phyloP scores from a whole-genome alignment of 1,139 yeast genomes.

The Tardiomyces blankii region DNA sequence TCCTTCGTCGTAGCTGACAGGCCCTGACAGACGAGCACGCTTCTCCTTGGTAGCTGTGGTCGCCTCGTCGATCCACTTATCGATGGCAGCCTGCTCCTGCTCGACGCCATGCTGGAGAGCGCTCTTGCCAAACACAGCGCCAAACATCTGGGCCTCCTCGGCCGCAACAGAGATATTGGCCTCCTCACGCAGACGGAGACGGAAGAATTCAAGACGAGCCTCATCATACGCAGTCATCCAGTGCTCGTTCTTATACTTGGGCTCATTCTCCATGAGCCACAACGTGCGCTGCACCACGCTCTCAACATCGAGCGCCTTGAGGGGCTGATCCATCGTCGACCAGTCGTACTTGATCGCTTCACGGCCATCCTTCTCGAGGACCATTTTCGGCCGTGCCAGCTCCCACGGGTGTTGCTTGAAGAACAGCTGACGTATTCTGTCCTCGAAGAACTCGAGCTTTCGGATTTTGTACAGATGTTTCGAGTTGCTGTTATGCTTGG shows the following conservation, averaged over 20 bases:
- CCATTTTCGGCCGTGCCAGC: conserved; percentile 78
- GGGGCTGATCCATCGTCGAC: conserved; percentile 62
- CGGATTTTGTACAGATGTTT: conserved; percentile 43
- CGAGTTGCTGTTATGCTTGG: conserved; percentile 15
- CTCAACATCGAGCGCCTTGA: conserved; percentile 80
- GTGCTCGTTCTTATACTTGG: conserved; percentile 19
- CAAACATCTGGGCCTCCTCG: conserved; percentile 82
- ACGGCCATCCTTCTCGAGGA: conserved; percentile 63
- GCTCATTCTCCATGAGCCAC: conserved; percentile 43
- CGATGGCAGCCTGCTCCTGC: conserved; percentile 60
- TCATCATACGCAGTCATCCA: conserved; percentile 66
- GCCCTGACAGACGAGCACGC: neutral
- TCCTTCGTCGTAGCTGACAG: neutral
- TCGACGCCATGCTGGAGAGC: conserved; percentile 56
- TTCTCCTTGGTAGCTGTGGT: conserved; percentile 21
- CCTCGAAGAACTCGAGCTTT: conserved; percentile 65
- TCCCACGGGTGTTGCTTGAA: conserved; percentile 98
- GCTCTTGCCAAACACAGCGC: conserved; percentile 58
- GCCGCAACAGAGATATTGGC: conserved; percentile 59
- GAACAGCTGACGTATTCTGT: conserved; percentile 67
- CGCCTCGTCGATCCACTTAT: conserved; percentile 66
- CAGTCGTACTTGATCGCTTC: conserved; percentile 53
- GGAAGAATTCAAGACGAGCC: conserved; percentile 81
- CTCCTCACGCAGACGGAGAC: conserved; percentile 76
- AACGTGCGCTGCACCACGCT: conserved; percentile 87